Percentiles rank a stretch among this genome's conserved stretches.
phyloP scores from a whole-genome alignment of 2,329 filamentous ascomycete genomes.

The Aspergillus pseudoviridinutans region DNA sequence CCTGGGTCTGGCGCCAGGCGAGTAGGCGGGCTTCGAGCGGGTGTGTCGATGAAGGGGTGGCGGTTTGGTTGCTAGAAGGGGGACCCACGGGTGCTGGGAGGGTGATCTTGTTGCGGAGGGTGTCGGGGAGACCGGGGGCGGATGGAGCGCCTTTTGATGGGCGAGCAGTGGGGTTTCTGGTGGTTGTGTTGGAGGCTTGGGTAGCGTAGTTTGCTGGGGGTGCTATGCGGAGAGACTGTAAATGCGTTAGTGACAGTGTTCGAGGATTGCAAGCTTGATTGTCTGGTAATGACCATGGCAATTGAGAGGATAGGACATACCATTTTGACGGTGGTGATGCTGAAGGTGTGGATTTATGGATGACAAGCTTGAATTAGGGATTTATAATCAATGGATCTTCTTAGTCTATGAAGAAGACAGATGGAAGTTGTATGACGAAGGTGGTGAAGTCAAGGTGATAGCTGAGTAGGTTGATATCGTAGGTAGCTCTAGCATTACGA shows the following conservation, averaged over 20 bases:
- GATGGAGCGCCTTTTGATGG: conserved; percentile 73
- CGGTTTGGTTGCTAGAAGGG: conserved; percentile 37
- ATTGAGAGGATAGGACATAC: conserved; percentile 20
- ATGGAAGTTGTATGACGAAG: neutral
- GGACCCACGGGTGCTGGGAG: conserved; percentile 52
- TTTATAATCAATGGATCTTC: neutral
- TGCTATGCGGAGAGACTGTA: conserved; percentile 82
- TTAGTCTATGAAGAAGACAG: neutral
- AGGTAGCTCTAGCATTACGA: conserved; percentile 9
- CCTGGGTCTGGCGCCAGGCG: conserved; percentile 86
- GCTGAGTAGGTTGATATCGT: neutral
- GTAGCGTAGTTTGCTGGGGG: conserved; percentile 65
- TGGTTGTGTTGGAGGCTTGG: conserved; percentile 61
- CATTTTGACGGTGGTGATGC: conserved; percentile 22
- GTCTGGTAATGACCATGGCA: neutral
- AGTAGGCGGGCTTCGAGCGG: conserved; percentile 87
- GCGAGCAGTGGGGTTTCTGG: conserved; percentile 53
- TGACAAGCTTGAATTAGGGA: conserved; percentile 19
- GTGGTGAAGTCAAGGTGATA: neutral
- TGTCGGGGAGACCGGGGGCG: conserved; percentile 89
- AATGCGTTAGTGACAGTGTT: conserved; percentile 1
- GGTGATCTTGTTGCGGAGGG: conserved; percentile 77
- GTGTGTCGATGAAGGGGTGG: conserved; percentile 64
- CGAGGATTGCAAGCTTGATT: conserved; percentile 2
- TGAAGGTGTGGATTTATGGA: neutral